Base-by-base conservation (phyloP, 2,329 filamentous ascomycete species). In the Coniella lustricola region DNA sequence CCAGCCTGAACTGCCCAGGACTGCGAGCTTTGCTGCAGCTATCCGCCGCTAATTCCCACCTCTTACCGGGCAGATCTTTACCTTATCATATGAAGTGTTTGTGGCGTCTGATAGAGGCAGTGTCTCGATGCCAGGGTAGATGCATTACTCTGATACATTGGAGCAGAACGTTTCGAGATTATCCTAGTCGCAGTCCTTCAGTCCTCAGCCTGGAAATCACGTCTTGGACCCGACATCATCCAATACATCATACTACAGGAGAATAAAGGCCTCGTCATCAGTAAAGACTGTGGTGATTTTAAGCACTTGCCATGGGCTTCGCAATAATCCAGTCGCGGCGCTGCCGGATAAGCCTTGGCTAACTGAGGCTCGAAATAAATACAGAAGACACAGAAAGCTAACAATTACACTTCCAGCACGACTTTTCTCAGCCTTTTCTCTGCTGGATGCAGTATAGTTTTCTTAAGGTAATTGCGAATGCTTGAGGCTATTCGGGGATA, bases 91-190 rank as follows among this genome's bases (percentile, higher is more conserved):
- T 56, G 55, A 59, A 56, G 60, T 69, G 67, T 68, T 68, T 70
- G 70, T 71, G 70, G 69, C 68, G 66, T 68, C 65, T 72, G 63
- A 62, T 67, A 67, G 65, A 64, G 66, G 62, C 58, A 64, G 66
- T 63, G 59, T 58, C 67, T 66, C 68, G 63, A 65, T 62, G 62
- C 64, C 61, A 72, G 72, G 72, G 60, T 74, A 64, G 62, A 60
- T 73, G 72, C 72, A 75, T 69, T 29, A 32, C 59, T 59, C 57
- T 66, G 60, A 66, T 68, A 67, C 69, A 67, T 67, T 61, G 63
- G 63, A 64, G 61, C 63, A 60, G 61, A 48, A 50, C 46, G 44
- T 48, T 50, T 50, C 51, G 51, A 47, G 42, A 53, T 45, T 22
- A 22, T 10, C 25, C 25, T 10, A 29, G 25, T 29, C 10, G 25